A percentile compares a stretch with the other conserved stretches of the same genome.
Conservation (phyloP, 441 rosid genomes). For the Croton laevigatus region DNA sequence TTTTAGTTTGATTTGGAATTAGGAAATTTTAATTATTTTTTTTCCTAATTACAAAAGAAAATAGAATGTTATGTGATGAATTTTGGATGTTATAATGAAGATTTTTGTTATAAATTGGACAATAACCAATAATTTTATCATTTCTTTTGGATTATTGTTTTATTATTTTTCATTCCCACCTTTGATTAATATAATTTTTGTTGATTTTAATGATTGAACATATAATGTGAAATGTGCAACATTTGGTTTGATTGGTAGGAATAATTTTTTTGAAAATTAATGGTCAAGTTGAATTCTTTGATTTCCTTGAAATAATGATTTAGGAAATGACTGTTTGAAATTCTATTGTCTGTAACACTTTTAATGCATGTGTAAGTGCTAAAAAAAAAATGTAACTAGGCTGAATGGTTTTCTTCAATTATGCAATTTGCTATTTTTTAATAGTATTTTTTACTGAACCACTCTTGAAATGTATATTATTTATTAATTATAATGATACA, state of each 20-base stretch:
- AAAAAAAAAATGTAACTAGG: too few relatives aligned
- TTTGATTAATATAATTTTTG: neutral
- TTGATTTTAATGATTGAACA: neutral
- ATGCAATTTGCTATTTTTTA: too few relatives aligned
- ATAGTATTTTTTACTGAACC: too few relatives aligned
- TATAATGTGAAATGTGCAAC: neutral
- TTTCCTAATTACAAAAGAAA: neutral
- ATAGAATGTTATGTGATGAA: neutral
- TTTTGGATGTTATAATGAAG: constrained; percentile 3
- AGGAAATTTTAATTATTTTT: constrained; percentile 4
- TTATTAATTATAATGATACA: too few relatives aligned
- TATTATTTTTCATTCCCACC: neutral
- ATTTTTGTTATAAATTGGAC: constrained; percentile 1
- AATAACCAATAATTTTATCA: neutral
- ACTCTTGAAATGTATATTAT: too few relatives aligned
- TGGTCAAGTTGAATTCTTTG: too few relatives aligned
- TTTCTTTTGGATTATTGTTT: neutral
- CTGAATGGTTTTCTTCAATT: too few relatives aligned
- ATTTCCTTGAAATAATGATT: neutral
- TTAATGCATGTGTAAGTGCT: too few relatives aligned
- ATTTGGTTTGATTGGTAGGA: neutral
- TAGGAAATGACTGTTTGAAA: too few relatives aligned
- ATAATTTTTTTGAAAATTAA: too few relatives aligned
- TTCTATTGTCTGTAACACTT: too few relatives aligned
- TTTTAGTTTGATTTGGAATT: too few relatives aligned